Evolutionary conservation across 148 eudicot genomes (phyloP).

Genomic region (Chenopodium berlandieri): DNA sequence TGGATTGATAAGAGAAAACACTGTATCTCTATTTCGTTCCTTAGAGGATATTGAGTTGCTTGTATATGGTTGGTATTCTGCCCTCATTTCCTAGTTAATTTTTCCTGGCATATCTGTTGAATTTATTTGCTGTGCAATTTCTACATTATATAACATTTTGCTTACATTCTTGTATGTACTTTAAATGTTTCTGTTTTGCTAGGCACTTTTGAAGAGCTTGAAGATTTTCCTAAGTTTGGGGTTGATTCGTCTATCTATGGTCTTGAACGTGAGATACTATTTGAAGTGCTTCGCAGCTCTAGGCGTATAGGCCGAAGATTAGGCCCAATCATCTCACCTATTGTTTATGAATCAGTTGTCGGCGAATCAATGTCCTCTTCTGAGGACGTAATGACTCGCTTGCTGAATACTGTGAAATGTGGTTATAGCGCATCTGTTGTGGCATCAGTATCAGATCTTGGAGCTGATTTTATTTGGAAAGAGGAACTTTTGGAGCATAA

Average conservation of each 20-base stretch:
- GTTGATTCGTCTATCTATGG: constrained; percentile 41
- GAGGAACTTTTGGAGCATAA: constrained; percentile 68
- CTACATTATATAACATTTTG: not conserved
- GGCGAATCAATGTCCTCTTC: constrained; percentile 47
- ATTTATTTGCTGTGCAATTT: not conserved
- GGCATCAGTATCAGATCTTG: constrained; percentile 55
- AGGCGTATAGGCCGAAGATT: constrained; percentile 53
- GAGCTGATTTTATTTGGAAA: constrained; percentile 69
- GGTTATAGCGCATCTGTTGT: constrained; percentile 55
- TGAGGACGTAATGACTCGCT: constrained; percentile 65
- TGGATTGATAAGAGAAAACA: constrained; percentile 68
- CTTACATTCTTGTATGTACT: not conserved
- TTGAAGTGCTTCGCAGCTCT: constrained; percentile 68
- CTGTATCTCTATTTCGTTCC: constrained; percentile 74
- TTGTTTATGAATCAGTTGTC: constrained; percentile 72
- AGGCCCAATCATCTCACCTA: constrained; percentile 70
- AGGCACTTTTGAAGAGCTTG: constrained; percentile 58
- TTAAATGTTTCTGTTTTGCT: constrained; percentile 10
- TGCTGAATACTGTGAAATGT: constrained; percentile 68
- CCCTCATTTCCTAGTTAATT: constrained; percentile 15
- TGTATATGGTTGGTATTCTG: constrained; percentile 50
- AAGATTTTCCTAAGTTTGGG: constrained; percentile 44
- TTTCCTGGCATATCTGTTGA: not conserved
- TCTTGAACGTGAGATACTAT: constrained; percentile 55
- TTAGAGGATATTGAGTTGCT: constrained; percentile 81